Conservation (phyloP, 257 asterid species). For the Penstemon barbatus region DNA sequence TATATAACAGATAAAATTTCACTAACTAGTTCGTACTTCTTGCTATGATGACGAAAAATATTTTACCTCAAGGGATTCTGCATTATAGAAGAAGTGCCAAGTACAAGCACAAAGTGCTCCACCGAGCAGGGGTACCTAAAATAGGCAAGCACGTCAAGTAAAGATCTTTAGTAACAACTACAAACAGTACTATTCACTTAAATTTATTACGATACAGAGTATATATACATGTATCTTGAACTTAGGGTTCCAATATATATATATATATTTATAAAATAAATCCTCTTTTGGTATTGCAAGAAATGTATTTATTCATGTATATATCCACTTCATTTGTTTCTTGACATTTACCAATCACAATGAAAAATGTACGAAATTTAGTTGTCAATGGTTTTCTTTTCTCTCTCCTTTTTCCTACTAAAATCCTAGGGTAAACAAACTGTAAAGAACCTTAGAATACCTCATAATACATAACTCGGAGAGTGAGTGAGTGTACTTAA, state of each 20-base stretch:
- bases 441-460: background rate
- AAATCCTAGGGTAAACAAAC: too few species aligned
- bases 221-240: background rate
- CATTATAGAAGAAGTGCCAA: constrained; percentile 97
- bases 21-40: constrained; percentile 6
- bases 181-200: background rate
- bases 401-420: too few species aligned
- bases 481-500: background rate
- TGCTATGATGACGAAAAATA: background rate
- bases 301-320: too few species aligned
- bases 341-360: too few species aligned
- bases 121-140: constrained; percentile 91
- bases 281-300: too few species aligned
- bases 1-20: background rate
- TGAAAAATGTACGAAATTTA: too few species aligned
- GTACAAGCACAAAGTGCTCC: constrained; percentile 99
- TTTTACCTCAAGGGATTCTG: constrained; percentile 91
- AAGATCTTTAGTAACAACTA: background rate
- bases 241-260: background rate
- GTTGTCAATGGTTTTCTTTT: too few species aligned
- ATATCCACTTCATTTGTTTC: too few species aligned
- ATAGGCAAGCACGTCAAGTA: constrained; percentile 21
- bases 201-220: background rate
- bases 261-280: too few species aligned
- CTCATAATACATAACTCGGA: background rate